These are phyloP conservation scores for Gaeumannomyces tritici DNA, from an alignment of 2,329 filamentous ascomycete genomes.

Conservation along the genomic window DNA sequence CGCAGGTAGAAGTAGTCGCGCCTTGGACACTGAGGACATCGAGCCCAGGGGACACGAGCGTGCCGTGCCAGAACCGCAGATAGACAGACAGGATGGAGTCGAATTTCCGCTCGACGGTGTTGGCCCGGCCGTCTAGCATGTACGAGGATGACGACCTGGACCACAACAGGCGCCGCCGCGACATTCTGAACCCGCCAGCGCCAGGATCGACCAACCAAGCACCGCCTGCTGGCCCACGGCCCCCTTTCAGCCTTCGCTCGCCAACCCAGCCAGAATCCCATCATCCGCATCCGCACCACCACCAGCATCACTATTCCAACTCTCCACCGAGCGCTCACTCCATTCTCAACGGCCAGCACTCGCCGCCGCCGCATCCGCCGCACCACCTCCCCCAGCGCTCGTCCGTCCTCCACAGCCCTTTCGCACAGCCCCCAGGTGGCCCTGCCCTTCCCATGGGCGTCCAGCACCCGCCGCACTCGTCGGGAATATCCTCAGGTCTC, in stretches of 20 bases:
- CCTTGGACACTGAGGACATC: not conserved
- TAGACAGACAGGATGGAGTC: constrained; percentile 27
- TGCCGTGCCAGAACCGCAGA: not conserved
- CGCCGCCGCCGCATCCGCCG: constrained; percentile 3
- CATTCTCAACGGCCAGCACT: constrained; percentile 13
- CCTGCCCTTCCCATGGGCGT: not conserved
- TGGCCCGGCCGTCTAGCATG: constrained; percentile 32
- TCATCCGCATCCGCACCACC: constrained; percentile 11
- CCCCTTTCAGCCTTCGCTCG: constrained; percentile 38
- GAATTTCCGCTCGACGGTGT: constrained; percentile 39
- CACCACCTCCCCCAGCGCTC: constrained; percentile 10
- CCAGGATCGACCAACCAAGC: constrained; percentile 1
- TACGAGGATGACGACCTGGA: constrained; percentile 25
- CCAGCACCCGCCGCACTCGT: not conserved
- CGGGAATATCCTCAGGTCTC: constrained; percentile 10
- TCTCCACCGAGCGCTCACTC: constrained; percentile 20
- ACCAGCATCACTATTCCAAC: constrained; percentile 15
- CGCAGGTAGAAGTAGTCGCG: not conserved
- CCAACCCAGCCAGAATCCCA: constrained; percentile 34
- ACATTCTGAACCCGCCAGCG: constrained; percentile 31
- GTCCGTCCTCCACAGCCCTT: constrained; percentile 4
- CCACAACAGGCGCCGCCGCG: constrained; percentile 29
- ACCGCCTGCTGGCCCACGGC: constrained; percentile 15
- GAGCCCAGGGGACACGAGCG: not conserved
- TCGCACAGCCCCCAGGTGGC: not conserved